A percentile compares a stretch with the other conserved stretches of the same genome.
Evolutionary conservation across 2,329 filamentous ascomycete genomes (phyloP).

Genomic region (Furcasterigmium furcatum): DNA sequence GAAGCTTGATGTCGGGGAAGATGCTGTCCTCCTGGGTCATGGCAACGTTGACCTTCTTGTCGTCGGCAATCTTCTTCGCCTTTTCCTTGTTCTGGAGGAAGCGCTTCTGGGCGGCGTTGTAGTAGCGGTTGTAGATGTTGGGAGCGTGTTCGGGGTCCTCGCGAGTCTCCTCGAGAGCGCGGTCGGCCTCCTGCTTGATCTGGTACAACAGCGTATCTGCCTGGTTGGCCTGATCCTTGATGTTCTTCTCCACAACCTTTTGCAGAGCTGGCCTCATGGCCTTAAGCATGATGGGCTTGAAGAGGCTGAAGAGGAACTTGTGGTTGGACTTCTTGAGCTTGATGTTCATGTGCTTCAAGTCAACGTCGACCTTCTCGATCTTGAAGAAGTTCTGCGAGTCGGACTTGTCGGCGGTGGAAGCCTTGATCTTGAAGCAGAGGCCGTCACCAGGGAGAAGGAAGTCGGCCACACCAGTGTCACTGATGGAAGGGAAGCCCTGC

Average conservation of each 20-base stretch:
- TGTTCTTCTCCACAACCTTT: slow-evolving; percentile 84
- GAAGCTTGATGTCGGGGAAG: slow-evolving; percentile 83
- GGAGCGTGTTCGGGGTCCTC: slow-evolving; percentile 68
- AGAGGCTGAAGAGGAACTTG: slow-evolving; percentile 81
- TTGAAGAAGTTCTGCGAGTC: slow-evolving; percentile 89
- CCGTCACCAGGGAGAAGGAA: slow-evolving; percentile 84
- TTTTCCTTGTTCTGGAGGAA: slow-evolving; percentile 75
- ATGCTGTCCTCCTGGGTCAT: slow-evolving; percentile 83
- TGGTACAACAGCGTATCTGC: slow-evolving; percentile 71
- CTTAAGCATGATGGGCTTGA: slow-evolving; percentile 85
- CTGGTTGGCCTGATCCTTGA: slow-evolving; percentile 77
- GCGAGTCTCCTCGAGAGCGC: slow-evolving; percentile 62
- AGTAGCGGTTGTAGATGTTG: slow-evolving; percentile 87
- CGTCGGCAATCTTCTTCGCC: slow-evolving; percentile 55
- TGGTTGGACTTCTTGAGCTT: slow-evolving; percentile 94
- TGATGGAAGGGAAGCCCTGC: slow-evolving; percentile 84
- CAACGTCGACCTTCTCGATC: slow-evolving; percentile 82
- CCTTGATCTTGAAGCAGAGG: slow-evolving; percentile 86
- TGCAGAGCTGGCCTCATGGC: slow-evolving; percentile 80
- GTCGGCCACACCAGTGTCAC: slow-evolving; percentile 84
- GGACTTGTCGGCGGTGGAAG: slow-evolving; percentile 73
- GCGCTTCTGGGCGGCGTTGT: slow-evolving; percentile 69
- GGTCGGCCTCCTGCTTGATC: slow-evolving; percentile 80
- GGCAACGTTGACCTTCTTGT: slow-evolving; percentile 78
- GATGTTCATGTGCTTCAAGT: slow-evolving; percentile 78